Evolutionary conservation across 2,329 filamentous ascomycete species (phyloP), one percentile per base, ranked within the genome.

Genomic region (Aureobasidium namibiae): DNA sequence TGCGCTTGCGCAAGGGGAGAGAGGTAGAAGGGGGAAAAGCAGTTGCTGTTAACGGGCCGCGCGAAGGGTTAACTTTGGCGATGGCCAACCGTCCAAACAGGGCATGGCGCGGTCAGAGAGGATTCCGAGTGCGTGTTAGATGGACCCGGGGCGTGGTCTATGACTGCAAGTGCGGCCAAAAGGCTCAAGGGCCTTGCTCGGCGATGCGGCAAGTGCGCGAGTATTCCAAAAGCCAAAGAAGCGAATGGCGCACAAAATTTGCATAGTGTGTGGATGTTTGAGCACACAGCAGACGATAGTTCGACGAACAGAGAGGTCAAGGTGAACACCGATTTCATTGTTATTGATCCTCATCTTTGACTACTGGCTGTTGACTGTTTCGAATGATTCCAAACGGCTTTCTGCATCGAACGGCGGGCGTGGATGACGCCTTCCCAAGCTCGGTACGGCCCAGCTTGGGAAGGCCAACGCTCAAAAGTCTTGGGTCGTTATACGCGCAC

Each of bases 311-410:
- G 1, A 33, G 42, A 33, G 26, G 24, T 26, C n/a, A 56, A 45
- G 26, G 52, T 56, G 52, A 45, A 56, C 52, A 56, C 52, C 45
- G 16, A 56, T 52, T 42, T 38, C 45, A 56, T 56, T 41, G 52
- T 39, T 56, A 56, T 56, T 41, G 52, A 56, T 54, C 50, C 36
- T 42, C 29, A 4, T 34, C 38, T 9, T n/a, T n/a, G 21, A 57
- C 54, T 57, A 57, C 54, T 57, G 54, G 38, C 52, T 33, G 52
- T 56, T 56, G 52, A 56, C 54, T 57, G 54, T 57, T 57, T 57
- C 54, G 54, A 46, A 59, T 44, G 26, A 50, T 50, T 52, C 23
- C 48, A 45, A 59, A 58, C 45, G 45, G 44, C 56, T 49, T 41
- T 33, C 21, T 39, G 44, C 33, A 23, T 49, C 56, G 41, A 59